Base-by-base conservation (phyloP, 768 basidiomycete species). In the Fomitopsis pulvina region DNA sequence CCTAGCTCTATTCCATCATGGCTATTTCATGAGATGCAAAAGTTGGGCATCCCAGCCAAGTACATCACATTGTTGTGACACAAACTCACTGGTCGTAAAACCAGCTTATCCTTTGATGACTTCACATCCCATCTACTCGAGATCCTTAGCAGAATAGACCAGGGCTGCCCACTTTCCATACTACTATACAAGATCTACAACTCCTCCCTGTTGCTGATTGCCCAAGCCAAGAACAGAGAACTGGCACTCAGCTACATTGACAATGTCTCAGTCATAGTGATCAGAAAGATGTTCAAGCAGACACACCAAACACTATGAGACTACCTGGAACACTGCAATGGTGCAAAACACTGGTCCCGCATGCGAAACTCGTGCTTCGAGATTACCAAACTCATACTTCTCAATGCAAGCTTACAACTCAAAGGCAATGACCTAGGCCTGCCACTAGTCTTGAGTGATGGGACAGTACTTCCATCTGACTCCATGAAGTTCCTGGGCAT, bases 131-230 rank as follows among this genome's bases (percentile, higher is more conserved):
- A 46, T 0, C 51, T 41, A 0, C 60, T 65, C 38, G 43, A 38
- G 1, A 57, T 66, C 0, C 28, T 24, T 2, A 63, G 62, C 14
- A 62, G 70, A 0, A 63, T 68, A 0, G 63, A 64, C 1, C 67
- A 71, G 51, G 70, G 71, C 0, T 61, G 66, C 50, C 68, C 66
- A 0, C 46, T 62, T 1, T 66, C 66, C 0, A 61, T 63, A 40
- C 50, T 68, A 0, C 47, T 64, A 0, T 69, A 66, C 47, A 54
- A 63, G 8, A 60, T 69, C n/a, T 69, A 66, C 53, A 71, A 69
- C 46, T 8, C 66, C 0, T 49, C 57, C 39, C 52, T 67, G 0
- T 50, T 65, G 0, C 43, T 58, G 1, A 20, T 50, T 0, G 56
- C 48, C 22, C 40, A 52, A 0, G 50, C 52, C 20, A 42, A 45